Percentiles rank a stretch among this genome's conserved stretches.
phyloP scores from a whole-genome alignment of 768 basidiomycete species.

The Butyriboletus loyo region DNA sequence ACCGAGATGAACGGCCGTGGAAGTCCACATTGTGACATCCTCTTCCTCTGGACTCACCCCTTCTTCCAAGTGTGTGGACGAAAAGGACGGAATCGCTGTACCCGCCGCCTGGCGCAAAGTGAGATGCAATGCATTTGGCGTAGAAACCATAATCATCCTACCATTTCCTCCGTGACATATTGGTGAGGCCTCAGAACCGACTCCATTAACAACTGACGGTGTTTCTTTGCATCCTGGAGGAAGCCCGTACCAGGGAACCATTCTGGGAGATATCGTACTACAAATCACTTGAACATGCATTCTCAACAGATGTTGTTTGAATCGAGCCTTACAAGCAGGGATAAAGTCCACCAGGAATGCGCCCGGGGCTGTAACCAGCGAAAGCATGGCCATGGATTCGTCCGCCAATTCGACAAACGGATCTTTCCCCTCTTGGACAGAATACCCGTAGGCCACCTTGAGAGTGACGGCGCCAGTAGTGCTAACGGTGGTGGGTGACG shows the following conservation, averaged over 20 bases:
- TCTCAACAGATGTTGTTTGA: too few relatives aligned
- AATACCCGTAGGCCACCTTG: conserved; percentile 40
- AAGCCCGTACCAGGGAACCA: conserved; percentile 38
- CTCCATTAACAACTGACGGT: conserved; percentile 26
- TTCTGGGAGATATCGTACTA: conserved; percentile 31
- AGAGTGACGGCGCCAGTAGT: conserved; percentile 31
- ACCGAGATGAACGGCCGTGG: conserved; percentile 9
- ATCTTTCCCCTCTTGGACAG: conserved; percentile 34
- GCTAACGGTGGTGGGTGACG: not conserved
- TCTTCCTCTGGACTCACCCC: conserved; percentile 15
- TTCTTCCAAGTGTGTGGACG: conserved; percentile 13
- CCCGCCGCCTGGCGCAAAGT: conserved; percentile 14
- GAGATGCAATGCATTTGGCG: not conserved
- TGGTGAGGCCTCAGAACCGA: conserved; percentile 45
- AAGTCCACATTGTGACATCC: conserved; percentile 21
- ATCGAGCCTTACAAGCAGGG: conserved; percentile 14
- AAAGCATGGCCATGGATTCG: conserved; percentile 18
- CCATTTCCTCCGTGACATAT: conserved; percentile 47
- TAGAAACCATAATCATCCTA: conserved; percentile 10
- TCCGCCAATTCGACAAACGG: conserved; percentile 33
- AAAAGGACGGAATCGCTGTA: conserved; percentile 18
- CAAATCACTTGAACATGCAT: not conserved
- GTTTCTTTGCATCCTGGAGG: conserved; percentile 27
- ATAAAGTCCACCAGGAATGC: conserved; percentile 22
- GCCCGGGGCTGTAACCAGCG: conserved; percentile 1